These are phyloP conservation scores for Yamadazyma olivae DNA, from an alignment of 805 yeast genomes.

Conservation along the genomic window DNA sequence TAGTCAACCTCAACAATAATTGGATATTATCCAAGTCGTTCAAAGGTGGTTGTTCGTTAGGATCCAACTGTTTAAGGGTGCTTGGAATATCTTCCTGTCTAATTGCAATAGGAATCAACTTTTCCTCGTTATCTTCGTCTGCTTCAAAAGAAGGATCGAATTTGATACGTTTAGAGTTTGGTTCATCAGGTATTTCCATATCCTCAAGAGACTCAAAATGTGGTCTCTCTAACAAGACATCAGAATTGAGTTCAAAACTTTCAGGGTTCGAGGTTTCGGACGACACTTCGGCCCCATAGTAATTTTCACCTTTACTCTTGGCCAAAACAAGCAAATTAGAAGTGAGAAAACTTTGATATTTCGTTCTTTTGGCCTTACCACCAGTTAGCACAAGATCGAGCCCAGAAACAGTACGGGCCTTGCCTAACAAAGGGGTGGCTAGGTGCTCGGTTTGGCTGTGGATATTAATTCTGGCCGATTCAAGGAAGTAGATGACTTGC, in stretches of 20 bases:
- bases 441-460: conserved; percentile 64
- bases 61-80: conserved; percentile 55
- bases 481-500: conserved; percentile 55
- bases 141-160: conserved; percentile 31
- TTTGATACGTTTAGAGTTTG: conserved; percentile 37
- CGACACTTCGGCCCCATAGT: conserved; percentile 11
- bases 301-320: conserved; percentile 34
- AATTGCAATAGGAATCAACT: conserved; percentile 60
- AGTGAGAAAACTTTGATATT: conserved; percentile 68
- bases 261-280: conserved; percentile 39
- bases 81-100: conserved; percentile 63
- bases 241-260: conserved; percentile 65
- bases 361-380: conserved; percentile 83
- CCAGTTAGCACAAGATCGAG: conserved; percentile 75
- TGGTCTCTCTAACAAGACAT: conserved; percentile 73
- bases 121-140: conserved; percentile 17
- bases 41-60: conserved; percentile 77
- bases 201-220: conserved; percentile 60
- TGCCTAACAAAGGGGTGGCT: conserved; percentile 50
- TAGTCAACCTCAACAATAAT: conserved; percentile 62
- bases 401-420: conserved; percentile 57
- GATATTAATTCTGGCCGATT: conserved; percentile 60
- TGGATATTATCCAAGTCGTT: conserved; percentile 72
- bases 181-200: conserved; percentile 29
- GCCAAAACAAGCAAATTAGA: conserved; percentile 80